phyloP scores from a whole-genome alignment of 2,329 filamentous ascomycete species.

The Fusarium ambrosium region DNA sequence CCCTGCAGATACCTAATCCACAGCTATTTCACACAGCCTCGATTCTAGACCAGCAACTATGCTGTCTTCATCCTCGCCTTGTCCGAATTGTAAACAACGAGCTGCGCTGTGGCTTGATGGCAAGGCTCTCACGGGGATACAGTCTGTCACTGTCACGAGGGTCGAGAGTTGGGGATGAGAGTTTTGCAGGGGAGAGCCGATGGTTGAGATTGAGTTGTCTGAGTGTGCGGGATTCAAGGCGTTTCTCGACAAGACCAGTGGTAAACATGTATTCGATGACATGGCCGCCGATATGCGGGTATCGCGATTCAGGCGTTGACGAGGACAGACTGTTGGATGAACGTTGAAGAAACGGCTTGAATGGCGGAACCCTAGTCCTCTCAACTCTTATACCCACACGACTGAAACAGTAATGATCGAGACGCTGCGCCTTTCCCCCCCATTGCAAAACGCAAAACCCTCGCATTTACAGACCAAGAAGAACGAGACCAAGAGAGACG shows the following conservation, averaged over 20 bases:
- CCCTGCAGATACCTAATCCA: not conserved
- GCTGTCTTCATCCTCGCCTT: not conserved
- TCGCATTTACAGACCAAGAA: slow-evolving; percentile 37
- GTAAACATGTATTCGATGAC: not conserved
- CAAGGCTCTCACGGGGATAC: not conserved
- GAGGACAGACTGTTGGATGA: not conserved
- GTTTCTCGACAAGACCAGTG: not conserved
- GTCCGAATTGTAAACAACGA: not conserved
- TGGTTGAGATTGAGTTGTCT: not conserved
- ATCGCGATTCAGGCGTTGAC: not conserved
- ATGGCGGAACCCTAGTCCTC: not conserved
- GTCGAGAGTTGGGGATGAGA: not conserved
- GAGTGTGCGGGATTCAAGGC: not conserved
- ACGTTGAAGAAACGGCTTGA: not conserved
- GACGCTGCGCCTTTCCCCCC: not conserved
- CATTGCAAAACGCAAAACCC: too few relatives aligned
- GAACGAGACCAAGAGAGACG: slow-evolving; percentile 48
- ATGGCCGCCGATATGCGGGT: not conserved
- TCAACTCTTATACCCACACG: not conserved
- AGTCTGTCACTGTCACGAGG: not conserved
- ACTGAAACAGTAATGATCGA: not conserved
- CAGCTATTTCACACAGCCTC: not conserved
- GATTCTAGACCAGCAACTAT: not conserved
- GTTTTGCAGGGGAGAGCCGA: not conserved
- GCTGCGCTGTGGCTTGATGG: not conserved